A percentile compares a stretch with the other conserved stretches of the same genome.
Conservation (phyloP, 169 alveolate species). For the Plasmodium billcollinsi region DNA sequence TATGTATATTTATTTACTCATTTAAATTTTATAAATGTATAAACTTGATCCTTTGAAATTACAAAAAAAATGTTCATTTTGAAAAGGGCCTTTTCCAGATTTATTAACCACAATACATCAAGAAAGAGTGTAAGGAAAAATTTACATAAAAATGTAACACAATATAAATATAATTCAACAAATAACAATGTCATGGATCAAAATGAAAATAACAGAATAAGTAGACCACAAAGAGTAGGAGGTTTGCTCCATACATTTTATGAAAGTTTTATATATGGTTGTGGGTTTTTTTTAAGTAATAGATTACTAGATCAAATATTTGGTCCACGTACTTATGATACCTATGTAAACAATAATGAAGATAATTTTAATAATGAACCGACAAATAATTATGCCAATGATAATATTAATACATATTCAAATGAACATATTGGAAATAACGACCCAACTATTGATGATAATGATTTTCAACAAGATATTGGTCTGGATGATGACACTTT, state of each 20-base stretch:
- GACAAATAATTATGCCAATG: slow-evolving; percentile 1
- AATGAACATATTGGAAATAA: slow-evolving; percentile 45
- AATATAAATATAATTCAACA: slow-evolving; percentile 31
- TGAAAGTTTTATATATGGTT: slow-evolving; percentile 75
- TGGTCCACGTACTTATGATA: slow-evolving; percentile 62
- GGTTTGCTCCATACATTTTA: slow-evolving; percentile 53
- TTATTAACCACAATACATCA: slow-evolving; percentile 69
- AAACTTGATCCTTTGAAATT: no score
- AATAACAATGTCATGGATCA: slow-evolving; percentile 31
- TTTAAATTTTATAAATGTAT: no score
- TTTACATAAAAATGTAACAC: slow-evolving; percentile 66
- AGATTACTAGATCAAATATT: slow-evolving; percentile 74
- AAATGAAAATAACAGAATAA: slow-evolving; percentile 38
- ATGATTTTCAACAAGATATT: slow-evolving; percentile 68
- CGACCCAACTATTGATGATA: slow-evolving; percentile 64
- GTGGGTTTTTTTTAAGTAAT: slow-evolving; percentile 75
- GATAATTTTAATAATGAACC: slow-evolving; percentile 35
- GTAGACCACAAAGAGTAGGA: slow-evolving; percentile 16
- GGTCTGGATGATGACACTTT: slow-evolving; percentile 73
- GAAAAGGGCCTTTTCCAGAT: slow-evolving; percentile 69
- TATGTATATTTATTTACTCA: not conserved
- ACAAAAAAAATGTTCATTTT: slow-evolving; percentile 43
- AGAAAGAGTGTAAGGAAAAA: slow-evolving; percentile 50
- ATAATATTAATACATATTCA: slow-evolving; percentile 37
- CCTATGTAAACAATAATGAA: slow-evolving; percentile 26